Base-by-base conservation (phyloP, 768 basidiomycete genomes). In the Suillus bovinus region DNA sequence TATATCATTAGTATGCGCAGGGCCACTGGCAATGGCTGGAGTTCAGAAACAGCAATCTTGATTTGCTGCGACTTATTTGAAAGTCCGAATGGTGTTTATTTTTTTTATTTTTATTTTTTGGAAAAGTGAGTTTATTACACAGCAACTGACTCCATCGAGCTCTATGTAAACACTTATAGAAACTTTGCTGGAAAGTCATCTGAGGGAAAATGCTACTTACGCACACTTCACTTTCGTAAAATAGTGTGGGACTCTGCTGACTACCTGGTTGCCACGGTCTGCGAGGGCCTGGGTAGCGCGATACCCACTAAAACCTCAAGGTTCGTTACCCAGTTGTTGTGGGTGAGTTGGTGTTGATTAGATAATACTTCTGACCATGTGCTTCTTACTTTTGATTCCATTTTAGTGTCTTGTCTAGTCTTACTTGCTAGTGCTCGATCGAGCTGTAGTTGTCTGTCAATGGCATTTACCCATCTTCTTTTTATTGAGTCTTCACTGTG, bases 91-190 rank as follows among this genome's bases (percentile, higher is more conserved):
- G n/a, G n/a, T n/a, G n/a, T n/a, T n/a, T n/a, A n/a, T n/a, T n/a
- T n/a, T n/a, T n/a, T n/a, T n/a, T n/a, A n/a, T n/a, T n/a, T 41
- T 41, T 20, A 20, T 41, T 41, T 41, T 41, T 41, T 41, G 41
- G 41, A 41, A 20, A 41, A 41, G 82, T 83, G 65, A 60, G 57
- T 4, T 2, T 50, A 39, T n/a, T 38, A 52, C 42, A 0, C 1
- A 44, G 57, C 27, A 61, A 61, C 60, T 42, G 60, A 53, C 47
- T 44, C 50, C 5, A 38, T 53, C 49, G 14, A 54, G 60, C 36
- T 4, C 60, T 61, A 13, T n/a, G 36, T 42, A 61, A 61, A 38
- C 50, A 4, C 60, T 61, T 50, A 55, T 53, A 54, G 33, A 27
- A 24, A 24, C n/a, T 2, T 5, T 5, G 22, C n/a, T n/a, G 11